phyloP scores from a whole-genome alignment of 306 rosid genomes.

The Phaseolus lunatus region DNA sequence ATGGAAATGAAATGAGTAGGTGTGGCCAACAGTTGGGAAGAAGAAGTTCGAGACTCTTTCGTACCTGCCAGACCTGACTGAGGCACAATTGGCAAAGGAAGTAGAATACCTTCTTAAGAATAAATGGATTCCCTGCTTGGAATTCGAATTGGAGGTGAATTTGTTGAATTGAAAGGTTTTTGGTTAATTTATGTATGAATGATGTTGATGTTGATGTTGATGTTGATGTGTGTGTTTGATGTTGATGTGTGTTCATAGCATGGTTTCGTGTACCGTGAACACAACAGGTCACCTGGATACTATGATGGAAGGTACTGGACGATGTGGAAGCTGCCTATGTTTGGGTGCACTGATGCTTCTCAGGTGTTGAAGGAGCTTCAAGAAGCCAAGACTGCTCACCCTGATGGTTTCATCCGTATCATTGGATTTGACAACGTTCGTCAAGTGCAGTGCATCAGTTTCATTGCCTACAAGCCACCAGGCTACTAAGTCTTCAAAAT shows the following conservation, averaged over 20 bases:
- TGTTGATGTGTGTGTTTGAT: background rate
- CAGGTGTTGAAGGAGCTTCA: constrained; percentile 65
- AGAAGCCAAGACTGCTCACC: constrained; percentile 59
- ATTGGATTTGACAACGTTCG: constrained; percentile 87
- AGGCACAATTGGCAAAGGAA: constrained; percentile 46
- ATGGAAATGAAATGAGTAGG: constrained; percentile 53
- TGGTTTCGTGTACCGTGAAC: constrained; percentile 61
- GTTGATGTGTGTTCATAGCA: too few species aligned
- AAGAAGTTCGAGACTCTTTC: constrained; percentile 91
- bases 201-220: constrained; percentile 2
- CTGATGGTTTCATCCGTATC: constrained; percentile 59
- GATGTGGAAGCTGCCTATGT: constrained; percentile 98
- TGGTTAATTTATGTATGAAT: background rate
- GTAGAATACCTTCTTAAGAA: constrained; percentile 63
- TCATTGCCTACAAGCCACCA: constrained; percentile 79
- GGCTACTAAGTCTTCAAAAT: background rate
- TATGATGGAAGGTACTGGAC: constrained; percentile 92
- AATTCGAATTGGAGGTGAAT: constrained; percentile 65
- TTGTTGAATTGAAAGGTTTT: background rate
- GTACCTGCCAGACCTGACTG: constrained; percentile 58
- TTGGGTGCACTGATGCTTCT: constrained; percentile 63
- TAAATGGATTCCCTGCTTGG: constrained; percentile 83
- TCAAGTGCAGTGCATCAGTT: constrained; percentile 87
- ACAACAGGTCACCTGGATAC: constrained; percentile 76
- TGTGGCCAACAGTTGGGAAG: constrained; percentile 75